Base-by-base conservation (phyloP, 106 monocot species). In the Triglochin maritima region DNA sequence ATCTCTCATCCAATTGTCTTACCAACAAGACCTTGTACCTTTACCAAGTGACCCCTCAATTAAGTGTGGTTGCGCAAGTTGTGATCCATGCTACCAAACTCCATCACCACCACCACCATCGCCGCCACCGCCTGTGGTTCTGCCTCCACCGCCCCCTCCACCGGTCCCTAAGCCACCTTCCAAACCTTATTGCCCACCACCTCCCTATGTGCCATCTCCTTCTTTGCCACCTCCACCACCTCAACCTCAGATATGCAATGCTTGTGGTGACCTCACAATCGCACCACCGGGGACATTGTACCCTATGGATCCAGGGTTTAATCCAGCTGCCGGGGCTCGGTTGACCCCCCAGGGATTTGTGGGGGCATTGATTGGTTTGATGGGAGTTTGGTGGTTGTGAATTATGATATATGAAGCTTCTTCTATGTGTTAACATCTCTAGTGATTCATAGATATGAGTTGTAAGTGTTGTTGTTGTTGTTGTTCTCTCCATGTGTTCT, bases 221-320 rank as follows among this genome's bases (percentile, higher is more conserved):
- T 61, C 42, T 42, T 15, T 3, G 17, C 60, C 60, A 44, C 29
- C 29, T 29, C 29, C 29, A 29, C 29, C 29, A 29, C 29, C 29
- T 0, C 0, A 29, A 29, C 29, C 1, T 29, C 29, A 29, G 29
- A 29, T 29, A 29, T 29, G 29, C 29, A 29, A 29, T 29, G 29
- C 1, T 29, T 61, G 60, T 42, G 29, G 41, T 11, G 5, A 42
- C 6, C 6, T 16, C 41, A 61, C 0, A 2, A 61, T 29, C 10
- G 60, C 60, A 29, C 60, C 60, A 11, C 60, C 60, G 11, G 60
- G 60, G 41, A 61, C 7, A 0, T 61, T 61, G 60, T 61, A 61
- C 17, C 60, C 60, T 4, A 2, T 61, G 60, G 60, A 61, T 42
- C 60, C 60, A 42, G n/a, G 44, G 60, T 61, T 17, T 29, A 42